phyloP scores from a whole-genome alignment of 2,329 filamentous ascomycete species.

The Penicillium oxalicum region DNA sequence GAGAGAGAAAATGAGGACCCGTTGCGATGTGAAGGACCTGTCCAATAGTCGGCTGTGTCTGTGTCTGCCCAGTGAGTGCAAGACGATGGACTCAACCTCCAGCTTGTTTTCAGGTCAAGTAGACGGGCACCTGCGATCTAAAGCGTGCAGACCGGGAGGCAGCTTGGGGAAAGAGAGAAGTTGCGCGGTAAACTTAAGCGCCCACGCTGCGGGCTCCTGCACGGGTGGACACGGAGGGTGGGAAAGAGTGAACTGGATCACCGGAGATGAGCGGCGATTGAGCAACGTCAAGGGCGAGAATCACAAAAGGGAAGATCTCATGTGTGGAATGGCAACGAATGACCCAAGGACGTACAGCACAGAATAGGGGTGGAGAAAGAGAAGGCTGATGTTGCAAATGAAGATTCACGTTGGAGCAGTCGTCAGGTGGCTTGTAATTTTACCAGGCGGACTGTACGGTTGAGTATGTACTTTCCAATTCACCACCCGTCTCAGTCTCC shows the following conservation, averaged over 20 bases:
- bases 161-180: slow-evolving; percentile 14
- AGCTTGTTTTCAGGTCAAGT: not conserved
- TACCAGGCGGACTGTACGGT: slow-evolving; percentile 8
- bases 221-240: slow-evolving; percentile 4
- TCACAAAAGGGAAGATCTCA: not conserved
- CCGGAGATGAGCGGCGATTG: slow-evolving; percentile 1
- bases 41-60: too few species aligned
- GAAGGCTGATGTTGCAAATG: slow-evolving; percentile 14
- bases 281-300: not conserved
- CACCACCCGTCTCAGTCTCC: not conserved
- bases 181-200: slow-evolving; percentile 19
- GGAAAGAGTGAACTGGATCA: slow-evolving; percentile 6
- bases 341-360: not conserved
- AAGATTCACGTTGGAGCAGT: slow-evolving; percentile 14
- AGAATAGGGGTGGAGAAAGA: slow-evolving; percentile 5
- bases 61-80: not conserved
- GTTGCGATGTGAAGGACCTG: too few species aligned
- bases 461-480: not conserved
- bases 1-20: not conserved
- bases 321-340: not conserved
- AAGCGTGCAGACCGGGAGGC: slow-evolving; percentile 1
- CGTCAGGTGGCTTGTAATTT: slow-evolving; percentile 24
- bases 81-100: not conserved
- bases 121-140: not conserved
- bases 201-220: slow-evolving; percentile 10